These are phyloP conservation scores for Monosporascus sp. DNA, from an alignment of 2,329 filamentous ascomycete species.

Conservation along the genomic window DNA sequence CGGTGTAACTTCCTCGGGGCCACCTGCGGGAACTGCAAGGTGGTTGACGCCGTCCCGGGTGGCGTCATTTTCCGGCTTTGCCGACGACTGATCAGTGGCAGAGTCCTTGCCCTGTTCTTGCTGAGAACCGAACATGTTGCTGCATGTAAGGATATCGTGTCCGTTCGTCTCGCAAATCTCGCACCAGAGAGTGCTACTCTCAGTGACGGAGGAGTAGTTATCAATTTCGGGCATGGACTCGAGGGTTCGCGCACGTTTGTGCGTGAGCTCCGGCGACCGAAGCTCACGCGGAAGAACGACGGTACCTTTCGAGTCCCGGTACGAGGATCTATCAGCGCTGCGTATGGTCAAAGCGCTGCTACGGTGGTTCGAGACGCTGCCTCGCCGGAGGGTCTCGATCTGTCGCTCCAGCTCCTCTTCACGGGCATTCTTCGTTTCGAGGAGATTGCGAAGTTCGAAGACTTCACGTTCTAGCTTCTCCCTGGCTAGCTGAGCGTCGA, in stretches of 20 bases:
- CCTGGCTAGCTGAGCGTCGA: conserved; percentile 51
- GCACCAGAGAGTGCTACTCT: conserved; percentile 76
- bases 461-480: conserved; percentile 78
- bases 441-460: conserved; percentile 65
- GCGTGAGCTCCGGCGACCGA: conserved; percentile 39
- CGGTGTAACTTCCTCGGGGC: conserved; percentile 41
- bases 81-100: conserved; percentile 11
- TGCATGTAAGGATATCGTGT: conserved; percentile 91
- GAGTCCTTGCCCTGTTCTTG: conserved; percentile 18
- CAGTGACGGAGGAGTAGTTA: conserved; percentile 62
- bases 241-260: conserved; percentile 50
- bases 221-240: conserved; percentile 69
- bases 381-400: conserved; percentile 58
- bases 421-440: conserved; percentile 65
- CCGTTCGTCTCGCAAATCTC: conserved; percentile 91
- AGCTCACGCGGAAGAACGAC: conserved; percentile 51
- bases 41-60: conserved; percentile 33
- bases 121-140: conserved; percentile 69
- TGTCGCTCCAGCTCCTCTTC: conserved; percentile 87
- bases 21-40: conserved; percentile 29
- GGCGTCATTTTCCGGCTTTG: conserved; percentile 29
- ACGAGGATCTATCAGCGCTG: conserved; percentile 51
- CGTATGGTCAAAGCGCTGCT: conserved; percentile 44
- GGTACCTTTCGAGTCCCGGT: conserved; percentile 62
- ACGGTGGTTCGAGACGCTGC: conserved; percentile 38